phyloP scores from a whole-genome alignment of 139 green algal species.

The Pleodorina starrii region DNA sequence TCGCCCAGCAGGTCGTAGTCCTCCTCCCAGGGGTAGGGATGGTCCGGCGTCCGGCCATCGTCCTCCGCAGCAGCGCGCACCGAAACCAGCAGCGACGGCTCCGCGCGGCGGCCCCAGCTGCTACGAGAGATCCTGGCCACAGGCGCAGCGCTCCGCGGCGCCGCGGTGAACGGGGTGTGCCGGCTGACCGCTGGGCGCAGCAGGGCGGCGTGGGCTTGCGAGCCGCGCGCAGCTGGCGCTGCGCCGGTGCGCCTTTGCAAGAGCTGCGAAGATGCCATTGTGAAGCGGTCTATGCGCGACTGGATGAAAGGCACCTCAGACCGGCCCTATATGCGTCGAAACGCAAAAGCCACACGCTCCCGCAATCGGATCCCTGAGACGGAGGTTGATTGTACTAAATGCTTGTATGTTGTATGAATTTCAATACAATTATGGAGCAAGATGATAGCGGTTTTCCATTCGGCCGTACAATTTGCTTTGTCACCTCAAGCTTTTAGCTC shows the following conservation, averaged over 20 bases:
- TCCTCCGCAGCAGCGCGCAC: background rate
- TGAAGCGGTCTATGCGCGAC: no score
- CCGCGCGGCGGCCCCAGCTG: background rate
- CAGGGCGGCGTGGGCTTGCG: constrained; percentile 6
- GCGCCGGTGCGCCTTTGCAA: background rate
- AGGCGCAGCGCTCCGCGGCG: background rate
- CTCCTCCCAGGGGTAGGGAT: constrained; percentile 55
- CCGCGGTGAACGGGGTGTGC: constrained; percentile 1
- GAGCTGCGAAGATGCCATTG: background rate
- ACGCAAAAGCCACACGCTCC: no score
- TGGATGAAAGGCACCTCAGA: no score
- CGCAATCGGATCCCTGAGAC: no score
- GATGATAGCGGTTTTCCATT: no score
- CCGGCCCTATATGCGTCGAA: no score
- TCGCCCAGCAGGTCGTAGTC: constrained; percentile 70
- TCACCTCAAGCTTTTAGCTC: no score
- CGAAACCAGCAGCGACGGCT: background rate
- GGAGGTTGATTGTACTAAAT: no score
- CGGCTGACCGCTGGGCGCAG: background rate
- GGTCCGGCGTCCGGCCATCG: background rate
- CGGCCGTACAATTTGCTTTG: no score
- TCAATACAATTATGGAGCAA: no score
- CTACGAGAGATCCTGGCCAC: background rate
- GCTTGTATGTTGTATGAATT: no score
- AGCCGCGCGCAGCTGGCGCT: background rate